Percentiles rank a stretch among this genome's conserved stretches.
Evolutionary conservation across 305 asterid species (phyloP).

Genomic region (Andrographis paniculata): DNA sequence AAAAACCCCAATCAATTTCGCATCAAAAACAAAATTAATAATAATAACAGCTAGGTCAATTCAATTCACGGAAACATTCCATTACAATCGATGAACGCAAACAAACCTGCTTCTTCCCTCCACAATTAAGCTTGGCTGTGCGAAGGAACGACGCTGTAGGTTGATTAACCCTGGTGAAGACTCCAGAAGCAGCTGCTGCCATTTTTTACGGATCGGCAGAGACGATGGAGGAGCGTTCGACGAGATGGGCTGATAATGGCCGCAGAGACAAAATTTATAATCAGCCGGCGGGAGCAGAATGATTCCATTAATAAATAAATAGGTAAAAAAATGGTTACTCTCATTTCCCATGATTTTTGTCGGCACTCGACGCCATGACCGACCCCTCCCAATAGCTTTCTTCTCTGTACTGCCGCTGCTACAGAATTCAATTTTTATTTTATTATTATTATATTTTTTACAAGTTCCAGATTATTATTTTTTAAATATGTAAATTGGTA

Average conservation of each 20-base stretch:
- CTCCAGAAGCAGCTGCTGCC: not conserved
- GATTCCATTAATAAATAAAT: not conserved
- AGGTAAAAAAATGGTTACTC: not conserved
- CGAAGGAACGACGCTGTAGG: not conserved
- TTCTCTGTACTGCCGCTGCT: too few relatives aligned
- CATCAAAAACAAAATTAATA: too few relatives aligned
- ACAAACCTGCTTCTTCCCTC: conserved; percentile 2
- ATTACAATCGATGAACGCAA: not conserved
- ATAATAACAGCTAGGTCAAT: too few relatives aligned
- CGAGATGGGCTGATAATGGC: not conserved
- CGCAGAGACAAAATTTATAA: too few relatives aligned
- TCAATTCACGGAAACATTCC: too few relatives aligned
- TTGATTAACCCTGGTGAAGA: not conserved
- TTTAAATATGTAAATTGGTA: too few relatives aligned
- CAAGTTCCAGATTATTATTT: too few relatives aligned
- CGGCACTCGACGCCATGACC: not conserved
- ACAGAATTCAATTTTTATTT: too few relatives aligned
- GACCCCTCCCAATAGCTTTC: not conserved
- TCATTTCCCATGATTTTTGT: not conserved
- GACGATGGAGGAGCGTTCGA: not conserved
- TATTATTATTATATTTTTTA: too few relatives aligned
- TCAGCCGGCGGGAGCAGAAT: too few relatives aligned
- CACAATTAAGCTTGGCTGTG: not conserved
- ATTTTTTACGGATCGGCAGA: not conserved
- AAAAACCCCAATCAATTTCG: too few relatives aligned